A percentile compares a stretch with the other conserved stretches of the same genome.
These are phyloP conservation scores for Xylariaceae sp. DNA, from an alignment of 2,329 filamentous ascomycete genomes.

Conservation along the genomic window DNA sequence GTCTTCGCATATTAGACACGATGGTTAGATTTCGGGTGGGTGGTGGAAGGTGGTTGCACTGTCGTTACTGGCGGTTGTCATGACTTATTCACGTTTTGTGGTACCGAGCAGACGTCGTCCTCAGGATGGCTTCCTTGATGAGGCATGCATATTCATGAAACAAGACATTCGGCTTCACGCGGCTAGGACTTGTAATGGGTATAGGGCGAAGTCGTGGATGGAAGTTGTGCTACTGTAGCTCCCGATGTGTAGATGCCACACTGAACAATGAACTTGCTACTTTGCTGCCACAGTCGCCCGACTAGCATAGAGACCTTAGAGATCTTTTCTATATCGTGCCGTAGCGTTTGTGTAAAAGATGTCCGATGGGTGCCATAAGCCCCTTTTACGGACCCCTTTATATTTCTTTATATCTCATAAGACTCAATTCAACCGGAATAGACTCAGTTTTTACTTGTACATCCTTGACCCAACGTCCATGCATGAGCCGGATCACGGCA, in stretches of 20 bases:
- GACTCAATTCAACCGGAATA: too few species aligned
- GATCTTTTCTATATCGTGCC: too few species aligned
- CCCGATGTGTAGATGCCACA: slow-evolving; percentile 22
- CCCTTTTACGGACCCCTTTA: too few species aligned
- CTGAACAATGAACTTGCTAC: slow-evolving; percentile 13
- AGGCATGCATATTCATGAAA: slow-evolving; percentile 27
- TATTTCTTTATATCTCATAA: too few species aligned
- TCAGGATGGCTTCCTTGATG: slow-evolving; percentile 22
- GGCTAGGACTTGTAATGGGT: slow-evolving; percentile 17
- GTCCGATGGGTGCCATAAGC: too few species aligned
- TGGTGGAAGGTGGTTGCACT: slow-evolving; percentile 13
- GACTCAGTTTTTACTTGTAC: too few species aligned
- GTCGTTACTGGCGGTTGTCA: slow-evolving; percentile 26
- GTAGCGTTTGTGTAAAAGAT: not conserved
- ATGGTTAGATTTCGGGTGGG: slow-evolving; percentile 29
- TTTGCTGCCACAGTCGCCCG: not conserved
- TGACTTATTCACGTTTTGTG: slow-evolving; percentile 28
- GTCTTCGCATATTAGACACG: slow-evolving; percentile 33
- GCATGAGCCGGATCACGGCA: too few species aligned
- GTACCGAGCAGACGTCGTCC: slow-evolving; percentile 21
- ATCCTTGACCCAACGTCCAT: too few species aligned
- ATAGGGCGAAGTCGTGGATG: slow-evolving; percentile 24
- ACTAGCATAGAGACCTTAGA: too few species aligned
- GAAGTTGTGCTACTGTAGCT: slow-evolving; percentile 19
- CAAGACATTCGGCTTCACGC: slow-evolving; percentile 26